Base-by-base conservation (phyloP, 345 rosid species). In the Eucalyptus sp. region DNA sequence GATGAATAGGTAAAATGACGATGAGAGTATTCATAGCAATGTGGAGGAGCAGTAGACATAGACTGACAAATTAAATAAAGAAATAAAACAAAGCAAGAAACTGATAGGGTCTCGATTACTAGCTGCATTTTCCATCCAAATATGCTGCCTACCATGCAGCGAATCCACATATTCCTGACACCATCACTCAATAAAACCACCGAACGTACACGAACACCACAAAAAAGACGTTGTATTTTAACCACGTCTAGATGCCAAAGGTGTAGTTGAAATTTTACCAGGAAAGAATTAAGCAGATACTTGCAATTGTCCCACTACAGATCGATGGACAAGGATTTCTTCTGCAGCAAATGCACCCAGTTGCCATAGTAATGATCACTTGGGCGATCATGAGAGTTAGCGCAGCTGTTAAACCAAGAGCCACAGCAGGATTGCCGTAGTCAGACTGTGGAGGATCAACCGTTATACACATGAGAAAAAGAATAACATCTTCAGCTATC, bases 401-500 rank as follows among this genome's bases (percentile, higher is more conserved):
- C 20, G 97, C 97, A 33, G 99, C 92, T 86, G 94, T 90, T 89
- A 96, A 88, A 64, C 99, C 98, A 90, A 95, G 96, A 51, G 90
- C 90, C 37, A 91, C 91, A 43, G 99, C 99, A 48, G 97, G 96
- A 90, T 95, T 96, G 88, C 95, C 90, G 90, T 94, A 96, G 24
- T 94, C 90, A 90, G 98, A 97, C 81, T 88, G 93, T 27, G 92
- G 89, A 27, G 92, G 46, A 54, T 80, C 31, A 4, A 22, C 44
- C 37, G 16, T 71, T 37, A 5, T 31, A 88, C 62, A 27, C 56
- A 49, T 27, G 68, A 27, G 16, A 27, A 62, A 62, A 62, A 62
- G 68, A 62, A 62, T 62, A 62, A 84, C 10, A 37, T 84, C 27
- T 44, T 48, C 68, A 62, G n/a, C 44, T 43, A 43, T 43, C 44